These are phyloP conservation scores for Phialophora expanda DNA, from an alignment of 2,329 filamentous ascomycete species.

Conservation along the genomic window DNA sequence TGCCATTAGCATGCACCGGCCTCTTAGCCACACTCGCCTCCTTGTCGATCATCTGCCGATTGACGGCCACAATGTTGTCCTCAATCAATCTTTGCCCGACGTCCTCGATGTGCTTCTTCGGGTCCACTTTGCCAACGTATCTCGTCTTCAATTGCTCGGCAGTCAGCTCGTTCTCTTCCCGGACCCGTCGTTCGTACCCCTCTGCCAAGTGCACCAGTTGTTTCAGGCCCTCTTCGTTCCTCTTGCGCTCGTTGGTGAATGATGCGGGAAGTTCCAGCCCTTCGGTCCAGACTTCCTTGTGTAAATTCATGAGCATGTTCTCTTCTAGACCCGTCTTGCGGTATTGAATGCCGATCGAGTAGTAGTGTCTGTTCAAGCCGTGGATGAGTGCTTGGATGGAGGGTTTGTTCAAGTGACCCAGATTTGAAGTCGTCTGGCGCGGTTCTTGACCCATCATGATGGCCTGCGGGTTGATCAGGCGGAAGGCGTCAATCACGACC, in stretches of 20 bases:
- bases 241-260: constrained; percentile 80
- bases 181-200: constrained; percentile 97
- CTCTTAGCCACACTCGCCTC: constrained; percentile 89
- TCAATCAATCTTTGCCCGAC: constrained; percentile 96
- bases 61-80: constrained; percentile 99
- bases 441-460: constrained; percentile 98
- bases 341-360: constrained; percentile 98
- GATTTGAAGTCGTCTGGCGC: constrained; percentile 94
- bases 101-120: constrained; percentile 98
- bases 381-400: constrained; percentile 99
- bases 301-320: constrained; percentile 99
- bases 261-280: constrained; percentile 97
- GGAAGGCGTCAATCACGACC: constrained; percentile 98
- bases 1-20: constrained; percentile 56
- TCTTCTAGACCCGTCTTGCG: constrained; percentile 96
- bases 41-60: constrained; percentile 99
- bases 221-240: constrained; percentile 87
- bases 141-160: constrained; percentile 98
- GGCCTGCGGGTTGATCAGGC: constrained; percentile 95
- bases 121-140: constrained; percentile 98
- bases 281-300: constrained; percentile 99
- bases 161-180: constrained; percentile 95
- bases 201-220: constrained; percentile 87
- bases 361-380: constrained; percentile 97
- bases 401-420: constrained; percentile 98